A percentile compares a stretch with the other conserved stretches of the same genome.
Conservation (phyloP, 208 protist species). For the Acanthamoeba lugdunensis region DNA sequence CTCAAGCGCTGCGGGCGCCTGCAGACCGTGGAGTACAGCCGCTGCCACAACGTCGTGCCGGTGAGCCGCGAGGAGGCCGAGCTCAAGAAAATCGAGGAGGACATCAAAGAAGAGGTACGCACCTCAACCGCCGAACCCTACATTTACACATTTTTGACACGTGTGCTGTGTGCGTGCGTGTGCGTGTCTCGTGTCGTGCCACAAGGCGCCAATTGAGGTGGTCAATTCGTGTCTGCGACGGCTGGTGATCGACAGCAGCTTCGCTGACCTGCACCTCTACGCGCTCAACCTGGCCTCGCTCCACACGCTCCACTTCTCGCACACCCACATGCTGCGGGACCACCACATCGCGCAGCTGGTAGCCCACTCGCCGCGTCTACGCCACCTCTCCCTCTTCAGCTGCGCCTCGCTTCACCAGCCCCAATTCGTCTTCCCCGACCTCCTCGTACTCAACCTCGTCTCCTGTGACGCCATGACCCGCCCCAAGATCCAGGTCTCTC, state of each 20-base stretch:
- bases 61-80: constrained; percentile 13
- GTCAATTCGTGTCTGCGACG: neutral
- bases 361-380: neutral
- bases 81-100: neutral
- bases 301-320: constrained; percentile 30
- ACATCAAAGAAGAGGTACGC: constrained; percentile 11
- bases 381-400: constrained; percentile 38
- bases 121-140: too few species aligned
- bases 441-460: constrained; percentile 19
- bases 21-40: constrained; percentile 53
- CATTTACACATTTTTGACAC: neutral
- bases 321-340: constrained; percentile 9
- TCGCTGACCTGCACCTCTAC: constrained; percentile 15
- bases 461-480: neutral
- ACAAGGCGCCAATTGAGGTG: neutral
- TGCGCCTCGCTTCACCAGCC: constrained; percentile 26
- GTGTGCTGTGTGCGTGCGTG: neutral
- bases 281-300: neutral
- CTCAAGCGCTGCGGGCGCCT: neutral
- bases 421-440: neutral
- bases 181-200: neutral
- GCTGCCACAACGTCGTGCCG: constrained; percentile 21
- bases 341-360: constrained; percentile 16
- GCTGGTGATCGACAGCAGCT: constrained; percentile 20
- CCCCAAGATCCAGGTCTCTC: neutral